Conservation (phyloP, 2,329 filamentous ascomycete genomes). For the Lachnum nothofagi region DNA sequence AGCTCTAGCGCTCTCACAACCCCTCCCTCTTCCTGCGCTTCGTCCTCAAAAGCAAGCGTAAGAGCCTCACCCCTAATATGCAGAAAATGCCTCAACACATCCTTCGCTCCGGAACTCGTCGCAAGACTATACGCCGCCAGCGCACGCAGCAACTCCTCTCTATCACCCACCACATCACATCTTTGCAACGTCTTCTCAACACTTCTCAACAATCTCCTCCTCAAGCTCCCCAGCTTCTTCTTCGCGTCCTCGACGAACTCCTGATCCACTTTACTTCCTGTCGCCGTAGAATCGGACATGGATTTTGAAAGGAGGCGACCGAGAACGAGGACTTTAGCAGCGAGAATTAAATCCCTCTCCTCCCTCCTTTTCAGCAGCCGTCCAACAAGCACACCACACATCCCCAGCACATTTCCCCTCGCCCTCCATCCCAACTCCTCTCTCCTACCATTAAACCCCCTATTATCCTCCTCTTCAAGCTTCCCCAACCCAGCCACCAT, state of each 20-base stretch:
- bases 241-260: slow-evolving; percentile 52
- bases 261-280: slow-evolving; percentile 32
- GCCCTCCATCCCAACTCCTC: slow-evolving; percentile 31
- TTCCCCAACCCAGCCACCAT: slow-evolving; percentile 55
- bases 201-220: slow-evolving; percentile 39
- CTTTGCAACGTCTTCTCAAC: slow-evolving; percentile 16
- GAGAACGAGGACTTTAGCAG: slow-evolving; percentile 70
- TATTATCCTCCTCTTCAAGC: slow-evolving; percentile 34
- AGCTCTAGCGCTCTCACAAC: slow-evolving; percentile 64
- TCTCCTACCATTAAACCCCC: not conserved
- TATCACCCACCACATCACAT: slow-evolving; percentile 36
- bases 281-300: slow-evolving; percentile 50
- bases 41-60: slow-evolving; percentile 51
- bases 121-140: slow-evolving; percentile 78
- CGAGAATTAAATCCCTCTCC: slow-evolving; percentile 46
- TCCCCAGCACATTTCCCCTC: slow-evolving; percentile 46
- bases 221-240: slow-evolving; percentile 57
- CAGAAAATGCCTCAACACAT: slow-evolving; percentile 75
- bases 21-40: slow-evolving; percentile 32
- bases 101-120: slow-evolving; percentile 72
- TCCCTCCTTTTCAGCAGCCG: slow-evolving; percentile 41
- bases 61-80: slow-evolving; percentile 67
- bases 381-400: slow-evolving; percentile 46
- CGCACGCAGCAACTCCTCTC: slow-evolving; percentile 58
- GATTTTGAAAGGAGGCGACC: slow-evolving; percentile 71